Percentiles rank a stretch among this genome's conserved stretches.
phyloP scores from a whole-genome alignment of 768 basidiomycete genomes.

The Lentinula detonsa region DNA sequence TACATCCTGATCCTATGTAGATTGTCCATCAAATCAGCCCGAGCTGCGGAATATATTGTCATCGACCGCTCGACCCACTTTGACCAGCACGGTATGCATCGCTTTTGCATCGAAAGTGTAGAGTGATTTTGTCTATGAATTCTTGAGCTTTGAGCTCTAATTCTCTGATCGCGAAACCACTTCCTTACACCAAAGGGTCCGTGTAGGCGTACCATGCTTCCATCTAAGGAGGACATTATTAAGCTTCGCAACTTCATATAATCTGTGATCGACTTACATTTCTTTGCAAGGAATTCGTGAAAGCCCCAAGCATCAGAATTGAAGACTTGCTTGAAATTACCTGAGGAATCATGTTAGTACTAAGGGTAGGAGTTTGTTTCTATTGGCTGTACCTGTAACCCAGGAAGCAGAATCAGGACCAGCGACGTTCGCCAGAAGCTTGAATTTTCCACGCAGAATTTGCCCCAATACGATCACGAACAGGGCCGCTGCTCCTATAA shows the following conservation, averaged over 20 bases:
- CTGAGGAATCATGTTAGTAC: not conserved
- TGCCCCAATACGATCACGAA: not conserved
- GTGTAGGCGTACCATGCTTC: not conserved
- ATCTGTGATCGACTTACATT: not conserved
- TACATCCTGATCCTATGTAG: not conserved
- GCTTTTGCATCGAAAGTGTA: constrained; percentile 1
- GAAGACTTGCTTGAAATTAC: not conserved
- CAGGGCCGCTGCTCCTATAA: not conserved
- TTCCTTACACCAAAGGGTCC: not conserved
- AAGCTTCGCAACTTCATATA: not conserved
- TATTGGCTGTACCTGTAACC: not conserved
- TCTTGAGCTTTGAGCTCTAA: too few species aligned
- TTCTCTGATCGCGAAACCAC: too few species aligned
- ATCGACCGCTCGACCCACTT: not conserved
- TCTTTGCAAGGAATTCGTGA: not conserved
- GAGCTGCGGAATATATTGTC: not conserved
- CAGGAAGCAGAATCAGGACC: not conserved
- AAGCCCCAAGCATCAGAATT: not conserved
- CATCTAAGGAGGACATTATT: not conserved
- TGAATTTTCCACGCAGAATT: not conserved
- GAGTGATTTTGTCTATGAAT: not conserved
- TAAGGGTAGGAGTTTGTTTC: too few species aligned
- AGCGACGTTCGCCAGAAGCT: not conserved
- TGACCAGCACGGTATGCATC: constrained; percentile 1
- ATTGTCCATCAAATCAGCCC: not conserved